A percentile compares a stretch with the other conserved stretches of the same genome.
These are phyloP conservation scores for Suillus occidentalis DNA, from an alignment of 768 basidiomycete species.

Conservation along the genomic window DNA sequence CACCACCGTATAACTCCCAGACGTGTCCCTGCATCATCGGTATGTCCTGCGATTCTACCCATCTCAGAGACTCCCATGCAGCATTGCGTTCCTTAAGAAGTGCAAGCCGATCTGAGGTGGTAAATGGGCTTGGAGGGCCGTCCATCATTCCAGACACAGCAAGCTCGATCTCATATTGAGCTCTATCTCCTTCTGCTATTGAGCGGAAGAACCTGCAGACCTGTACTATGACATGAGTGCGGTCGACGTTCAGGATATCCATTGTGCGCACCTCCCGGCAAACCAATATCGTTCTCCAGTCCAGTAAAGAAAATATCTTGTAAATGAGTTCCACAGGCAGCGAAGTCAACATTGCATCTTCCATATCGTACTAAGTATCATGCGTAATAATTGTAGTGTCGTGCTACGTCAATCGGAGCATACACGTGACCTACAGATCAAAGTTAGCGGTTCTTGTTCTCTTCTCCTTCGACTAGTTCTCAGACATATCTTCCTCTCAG, in stretches of 20 bases:
- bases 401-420: background rate
- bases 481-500: background rate
- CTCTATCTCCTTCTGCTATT: constrained; percentile 27
- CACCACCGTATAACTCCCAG: constrained; percentile 62
- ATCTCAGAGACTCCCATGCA: constrained; percentile 41
- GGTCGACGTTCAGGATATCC: background rate
- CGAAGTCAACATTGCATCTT: constrained; percentile 12
- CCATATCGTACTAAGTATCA: background rate
- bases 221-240: constrained; percentile 17
- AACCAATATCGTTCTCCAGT: constrained; percentile 23
- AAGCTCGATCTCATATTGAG: constrained; percentile 48
- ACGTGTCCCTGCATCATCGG: constrained; percentile 44
- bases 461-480: constrained; percentile 4
- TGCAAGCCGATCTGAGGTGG: constrained; percentile 36
- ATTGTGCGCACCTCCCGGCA: constrained; percentile 28
- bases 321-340: constrained; percentile 28
- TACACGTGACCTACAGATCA: constrained; percentile 22
- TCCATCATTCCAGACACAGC: constrained; percentile 43
- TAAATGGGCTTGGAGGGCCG: constrained; percentile 31
- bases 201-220: constrained; percentile 34
- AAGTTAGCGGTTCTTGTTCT: constrained; percentile 2
- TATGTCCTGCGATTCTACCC: constrained; percentile 33
- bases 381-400: background rate
- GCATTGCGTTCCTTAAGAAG: constrained; percentile 38
- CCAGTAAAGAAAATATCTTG: constrained; percentile 21